Conservation (phyloP, 2,329 filamentous ascomycete genomes). For the Nannizziopsis arthrosporioides region DNA sequence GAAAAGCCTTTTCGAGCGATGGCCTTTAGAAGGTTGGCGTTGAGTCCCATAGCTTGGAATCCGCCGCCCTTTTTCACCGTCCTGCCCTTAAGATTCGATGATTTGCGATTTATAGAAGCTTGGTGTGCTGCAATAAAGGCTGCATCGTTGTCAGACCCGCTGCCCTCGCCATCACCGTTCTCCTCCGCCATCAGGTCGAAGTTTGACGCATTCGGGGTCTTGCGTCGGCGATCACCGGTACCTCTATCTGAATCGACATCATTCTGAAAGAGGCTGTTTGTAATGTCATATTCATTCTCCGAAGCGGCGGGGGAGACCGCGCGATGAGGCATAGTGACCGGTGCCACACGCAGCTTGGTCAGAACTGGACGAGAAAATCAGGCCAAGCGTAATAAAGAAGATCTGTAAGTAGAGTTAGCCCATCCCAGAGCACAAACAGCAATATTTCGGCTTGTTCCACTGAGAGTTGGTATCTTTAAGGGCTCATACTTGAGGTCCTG, state of each 20-base stretch:
- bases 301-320: slow-evolving; percentile 70
- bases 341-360: background rate
- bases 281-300: slow-evolving; percentile 85
- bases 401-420: too few species aligned
- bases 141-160: slow-evolving; percentile 52
- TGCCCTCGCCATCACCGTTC: slow-evolving; percentile 46
- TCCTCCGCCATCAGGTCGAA: slow-evolving; percentile 47
- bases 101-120: slow-evolving; percentile 76
- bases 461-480: background rate
- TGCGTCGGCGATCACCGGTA: slow-evolving; percentile 30
- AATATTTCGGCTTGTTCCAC: background rate
- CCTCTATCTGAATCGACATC: slow-evolving; percentile 41
- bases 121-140: slow-evolving; percentile 84
- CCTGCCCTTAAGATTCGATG: slow-evolving; percentile 67
- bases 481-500: too few species aligned
- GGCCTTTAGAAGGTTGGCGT: slow-evolving; percentile 70
- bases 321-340: slow-evolving; percentile 52
- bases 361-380: too few species aligned
- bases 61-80: slow-evolving; percentile 90
- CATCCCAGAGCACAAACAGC: too few species aligned
- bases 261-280: slow-evolving; percentile 59
- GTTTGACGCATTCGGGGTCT: slow-evolving; percentile 26
- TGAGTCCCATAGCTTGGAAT: slow-evolving; percentile 90
- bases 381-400: too few species aligned
- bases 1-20: slow-evolving; percentile 91